Percentiles rank a stretch among this genome's conserved stretches.
These are phyloP conservation scores for Sicyos baderoa DNA, from an alignment of 306 rosid species.

Conservation along the genomic window DNA sequence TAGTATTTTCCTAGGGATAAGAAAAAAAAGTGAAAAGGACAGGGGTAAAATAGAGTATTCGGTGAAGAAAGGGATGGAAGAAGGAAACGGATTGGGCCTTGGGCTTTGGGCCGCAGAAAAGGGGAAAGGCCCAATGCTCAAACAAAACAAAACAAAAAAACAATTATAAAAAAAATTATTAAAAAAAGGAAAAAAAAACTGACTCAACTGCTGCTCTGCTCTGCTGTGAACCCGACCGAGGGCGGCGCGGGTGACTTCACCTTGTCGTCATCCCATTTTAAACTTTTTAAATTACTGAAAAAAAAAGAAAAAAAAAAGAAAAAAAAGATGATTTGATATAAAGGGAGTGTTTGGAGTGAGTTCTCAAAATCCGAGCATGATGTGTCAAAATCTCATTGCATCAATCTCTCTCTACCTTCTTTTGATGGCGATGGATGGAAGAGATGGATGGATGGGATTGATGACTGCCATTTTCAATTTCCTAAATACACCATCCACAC, in stretches of 20 bases:
- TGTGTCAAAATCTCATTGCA: constrained; percentile 72
- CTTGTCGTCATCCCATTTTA: constrained; percentile 34
- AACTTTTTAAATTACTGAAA: no score
- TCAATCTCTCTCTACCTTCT: constrained; percentile 31
- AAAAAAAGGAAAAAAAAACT: neutral
- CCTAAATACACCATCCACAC: neutral
- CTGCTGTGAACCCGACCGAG: constrained; percentile 22
- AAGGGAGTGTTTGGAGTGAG: neutral
- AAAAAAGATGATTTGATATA: constrained; percentile 4
- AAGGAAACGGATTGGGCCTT: constrained; percentile 9
- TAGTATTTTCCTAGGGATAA: no score
- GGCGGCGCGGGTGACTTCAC: constrained; percentile 40
- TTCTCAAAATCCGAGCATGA: constrained; percentile 75
- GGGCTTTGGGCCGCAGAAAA: constrained; percentile 4
- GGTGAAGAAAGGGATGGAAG: no score
- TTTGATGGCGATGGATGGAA: constrained; percentile 23
- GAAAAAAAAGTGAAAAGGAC: no score
- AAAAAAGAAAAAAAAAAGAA: neutral
- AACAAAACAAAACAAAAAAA: no score
- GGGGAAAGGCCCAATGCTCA: neutral
- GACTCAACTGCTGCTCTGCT: constrained; percentile 20
- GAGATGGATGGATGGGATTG: constrained; percentile 38
- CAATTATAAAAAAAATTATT: no score
- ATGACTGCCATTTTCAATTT: neutral
- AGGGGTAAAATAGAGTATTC: no score